phyloP scores from a whole-genome alignment of 192 early-diverging fungal genomes.

The Bifiguratus adelaidae region DNA sequence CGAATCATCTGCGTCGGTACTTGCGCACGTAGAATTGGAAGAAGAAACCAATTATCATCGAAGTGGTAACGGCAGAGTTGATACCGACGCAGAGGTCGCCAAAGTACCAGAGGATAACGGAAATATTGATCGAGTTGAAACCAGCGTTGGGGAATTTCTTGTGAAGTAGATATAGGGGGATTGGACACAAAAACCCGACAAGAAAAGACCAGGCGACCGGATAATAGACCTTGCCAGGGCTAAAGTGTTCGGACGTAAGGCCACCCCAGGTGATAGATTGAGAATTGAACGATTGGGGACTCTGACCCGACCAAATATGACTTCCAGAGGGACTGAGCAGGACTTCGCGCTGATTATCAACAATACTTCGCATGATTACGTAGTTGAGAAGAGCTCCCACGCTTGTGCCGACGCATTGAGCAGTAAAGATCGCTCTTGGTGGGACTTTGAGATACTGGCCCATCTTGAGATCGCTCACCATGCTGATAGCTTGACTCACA shows the following conservation, averaged over 20 bases:
- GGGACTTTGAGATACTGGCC: conserved; percentile 68
- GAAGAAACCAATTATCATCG: conserved; percentile 28
- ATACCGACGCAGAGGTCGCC: conserved; percentile 24
- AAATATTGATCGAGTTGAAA: conserved; percentile 33
- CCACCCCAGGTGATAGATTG: neutral
- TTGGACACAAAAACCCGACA: conserved; percentile 30
- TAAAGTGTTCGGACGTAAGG: conserved; percentile 2
- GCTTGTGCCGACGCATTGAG: conserved; percentile 26
- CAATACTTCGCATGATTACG: conserved; percentile 3
- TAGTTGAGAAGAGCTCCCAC: conserved; percentile 29
- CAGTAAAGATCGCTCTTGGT: conserved; percentile 45
- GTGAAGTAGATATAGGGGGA: conserved; percentile 36
- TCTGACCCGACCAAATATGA: conserved; percentile 9
- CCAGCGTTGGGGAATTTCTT: conserved; percentile 24
- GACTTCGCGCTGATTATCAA: neutral
- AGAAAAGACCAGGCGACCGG: conserved; percentile 36
- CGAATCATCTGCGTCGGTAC: conserved; percentile 37
- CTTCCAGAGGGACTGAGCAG: conserved; percentile 7
- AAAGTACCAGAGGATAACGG: conserved; percentile 22
- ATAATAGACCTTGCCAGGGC: conserved; percentile 20
- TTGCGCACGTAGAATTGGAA: conserved; percentile 31
- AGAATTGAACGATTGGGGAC: neutral
- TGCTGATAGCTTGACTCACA: conserved; percentile 24
- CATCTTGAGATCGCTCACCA: conserved; percentile 43
- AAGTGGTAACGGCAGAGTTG: conserved; percentile 22